phyloP scores from a whole-genome alignment of 441 rosid genomes.

The Biscutella laevigata region DNA sequence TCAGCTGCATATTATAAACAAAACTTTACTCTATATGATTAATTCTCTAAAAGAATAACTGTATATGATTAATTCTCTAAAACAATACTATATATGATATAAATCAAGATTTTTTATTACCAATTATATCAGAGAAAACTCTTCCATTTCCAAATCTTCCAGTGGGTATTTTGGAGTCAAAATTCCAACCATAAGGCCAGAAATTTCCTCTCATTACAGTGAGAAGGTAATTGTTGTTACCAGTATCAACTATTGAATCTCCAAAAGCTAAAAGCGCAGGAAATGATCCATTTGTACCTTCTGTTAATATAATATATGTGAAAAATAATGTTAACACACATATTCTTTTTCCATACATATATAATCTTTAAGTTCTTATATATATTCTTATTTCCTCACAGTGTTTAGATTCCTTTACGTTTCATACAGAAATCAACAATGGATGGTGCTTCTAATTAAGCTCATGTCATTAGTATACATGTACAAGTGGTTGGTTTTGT shows the following conservation, averaged over 20 bases:
- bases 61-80: no score
- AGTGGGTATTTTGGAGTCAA: no score
- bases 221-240: constrained; percentile 14
- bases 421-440: neutral
- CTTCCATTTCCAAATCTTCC: constrained; percentile 24
- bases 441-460: neutral
- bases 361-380: constrained; percentile 5
- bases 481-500: neutral
- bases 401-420: constrained; percentile 7
- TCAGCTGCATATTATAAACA: constrained; percentile 11
- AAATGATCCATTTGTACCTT: constrained; percentile 19
- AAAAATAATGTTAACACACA: constrained; percentile 12
- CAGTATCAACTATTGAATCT: constrained; percentile 23
- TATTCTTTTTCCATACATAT: constrained; percentile 3
- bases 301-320: constrained; percentile 4
- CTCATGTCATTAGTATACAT: constrained; percentile 1
- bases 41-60: no score
- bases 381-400: neutral
- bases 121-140: constrained; percentile 19
- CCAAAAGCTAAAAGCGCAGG: constrained; percentile 23
- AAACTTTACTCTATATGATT: neutral
- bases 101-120: neutral
- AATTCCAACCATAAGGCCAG: constrained; percentile 18
- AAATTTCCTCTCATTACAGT: constrained; percentile 3
- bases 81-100: no score